Base-by-base conservation (phyloP, 345 rosid genomes). In the Corchorus olitorius region DNA sequence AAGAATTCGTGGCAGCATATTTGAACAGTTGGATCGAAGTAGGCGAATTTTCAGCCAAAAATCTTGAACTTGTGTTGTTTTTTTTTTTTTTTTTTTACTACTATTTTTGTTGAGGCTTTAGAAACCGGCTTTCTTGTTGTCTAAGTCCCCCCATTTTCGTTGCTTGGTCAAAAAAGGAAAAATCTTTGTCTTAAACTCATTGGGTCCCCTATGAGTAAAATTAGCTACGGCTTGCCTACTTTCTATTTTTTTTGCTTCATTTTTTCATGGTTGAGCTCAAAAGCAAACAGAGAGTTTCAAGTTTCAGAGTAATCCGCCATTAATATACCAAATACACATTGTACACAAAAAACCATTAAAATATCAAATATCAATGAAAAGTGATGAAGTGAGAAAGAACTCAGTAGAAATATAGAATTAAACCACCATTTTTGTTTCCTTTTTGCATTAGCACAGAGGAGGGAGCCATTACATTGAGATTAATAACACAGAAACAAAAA, bases 391-490 rank as follows among this genome's bases (percentile, higher is more conserved):
- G 62, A 27, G 35, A 66, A 49, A 39, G 6, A 49, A 45, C 13
- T 19, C 15, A 16, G 7, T 69, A 48, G 39, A 69, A 19, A 48
- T 33, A 27, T 33, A 27, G 27, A 27, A 27, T 27, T 27, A 27
- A 27, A 27, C 27, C 64, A 54, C 41, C 11, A 14, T 17, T 70
- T 73, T 58, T 8, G 74, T 71, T 62, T 72, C 20, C n/a, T 14
- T 33, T 54, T 67, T 71, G 43, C 39, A 45, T n/a, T 62, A 53
- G 58, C 76, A 81, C 84, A 84, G 89, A 80, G 89, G 88, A 84
- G 87, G 89, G 83, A 84, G 85, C 87, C 72, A 76, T 78, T 78
- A 80, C 86, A 83, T 15, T 6, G 13, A 13, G 69, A 16, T 56
- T 41, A 14, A 70, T 15, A 74, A 46, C 66, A 75, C 69, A 83